phyloP scores from a whole-genome alignment of 352 stramenopile genomes.

The Plasmopara viticola region DNA sequence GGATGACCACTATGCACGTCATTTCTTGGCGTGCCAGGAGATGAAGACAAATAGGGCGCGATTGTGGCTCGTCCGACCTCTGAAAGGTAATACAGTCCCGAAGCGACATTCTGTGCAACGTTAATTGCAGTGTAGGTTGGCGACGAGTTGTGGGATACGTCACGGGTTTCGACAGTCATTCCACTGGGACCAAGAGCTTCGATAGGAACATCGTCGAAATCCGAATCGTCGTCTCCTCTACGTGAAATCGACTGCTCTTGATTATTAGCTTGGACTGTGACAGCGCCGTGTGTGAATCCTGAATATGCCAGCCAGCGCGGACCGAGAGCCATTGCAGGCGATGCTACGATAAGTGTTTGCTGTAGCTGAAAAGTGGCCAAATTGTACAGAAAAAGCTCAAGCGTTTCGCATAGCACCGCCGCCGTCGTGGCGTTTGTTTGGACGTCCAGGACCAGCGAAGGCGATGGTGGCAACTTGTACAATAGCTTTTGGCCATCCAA shows the following conservation, averaged over 20 bases:
- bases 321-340: constrained; percentile 58
- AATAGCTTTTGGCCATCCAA: constrained; percentile 44
- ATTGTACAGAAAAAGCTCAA: constrained; percentile 64
- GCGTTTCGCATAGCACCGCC: constrained; percentile 59
- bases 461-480: constrained; percentile 48
- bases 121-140: constrained; percentile 69
- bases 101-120: constrained; percentile 84
- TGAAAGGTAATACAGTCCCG: constrained; percentile 77
- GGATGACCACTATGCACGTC: constrained; percentile 7
- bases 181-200: constrained; percentile 36
- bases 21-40: constrained; percentile 33
- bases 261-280: constrained; percentile 7
- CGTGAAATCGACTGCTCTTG: constrained; percentile 22
- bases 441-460: constrained; percentile 60
- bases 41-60: constrained; percentile 66
- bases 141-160: constrained; percentile 24
- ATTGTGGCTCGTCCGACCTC: constrained; percentile 63
- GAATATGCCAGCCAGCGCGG: constrained; percentile 67
- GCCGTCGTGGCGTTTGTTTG: constrained; percentile 50
- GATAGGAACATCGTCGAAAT: constrained; percentile 38
- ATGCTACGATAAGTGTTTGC: constrained; percentile 42
- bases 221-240: constrained; percentile 34
- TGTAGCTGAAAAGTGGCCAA: constrained; percentile 39
- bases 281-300: constrained; percentile 26
- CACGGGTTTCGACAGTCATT: constrained; percentile 17